Evolutionary conservation across 2,329 filamentous ascomycete species (phyloP), one percentile per base, ranked within the genome.

Genomic region (Phyllosticta ampelicida): DNA sequence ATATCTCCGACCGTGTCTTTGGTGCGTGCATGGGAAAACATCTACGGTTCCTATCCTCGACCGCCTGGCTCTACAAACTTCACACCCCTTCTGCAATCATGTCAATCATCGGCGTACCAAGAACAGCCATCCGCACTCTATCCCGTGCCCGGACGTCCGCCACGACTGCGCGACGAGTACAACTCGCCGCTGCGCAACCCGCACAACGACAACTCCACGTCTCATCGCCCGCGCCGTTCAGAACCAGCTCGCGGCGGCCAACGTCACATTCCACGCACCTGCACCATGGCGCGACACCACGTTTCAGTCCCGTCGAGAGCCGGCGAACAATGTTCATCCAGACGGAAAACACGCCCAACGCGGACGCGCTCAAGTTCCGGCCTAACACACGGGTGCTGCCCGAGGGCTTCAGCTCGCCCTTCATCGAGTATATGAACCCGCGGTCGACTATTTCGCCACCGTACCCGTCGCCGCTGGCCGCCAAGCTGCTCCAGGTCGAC

Each of bases 361-460:
- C 85, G n/a, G 90, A 97, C 76, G 81, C 90, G 30, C 81, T 97
- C 68, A 99, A 99, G 76, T 99, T 99, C 75, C 82, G 95, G 48
- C 94, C 94, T 1, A 96, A 96, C 74, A 85, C 90, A 73, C 83
- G 82, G 48, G 84, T 99, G 55, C 81, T 99, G 1, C 92, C 94
- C 20, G 79, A 86, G 63, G 78, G 77, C 55, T 78, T 96, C 62
- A 75, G 81, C 6, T 84, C 86, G 2, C 82, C 89, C 8, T 96
- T 91, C 73, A 81, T 97, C 70, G 94, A 99, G 76, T 99, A 97
- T 72, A 80, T 96, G 58, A 87, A 83, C 64, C 90, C 94, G 36
- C 87, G 94, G 58, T 86, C 89, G 44, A 96, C 94, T 3, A 84
- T 97, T 63, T 81, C 90, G 23, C 87, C 91, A 20, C 92, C 92